Evolutionary conservation across 2,329 filamentous ascomycete genomes (phyloP), one percentile per base, ranked within the genome.

Genomic region (Plectosphaerella cucumerina): DNA sequence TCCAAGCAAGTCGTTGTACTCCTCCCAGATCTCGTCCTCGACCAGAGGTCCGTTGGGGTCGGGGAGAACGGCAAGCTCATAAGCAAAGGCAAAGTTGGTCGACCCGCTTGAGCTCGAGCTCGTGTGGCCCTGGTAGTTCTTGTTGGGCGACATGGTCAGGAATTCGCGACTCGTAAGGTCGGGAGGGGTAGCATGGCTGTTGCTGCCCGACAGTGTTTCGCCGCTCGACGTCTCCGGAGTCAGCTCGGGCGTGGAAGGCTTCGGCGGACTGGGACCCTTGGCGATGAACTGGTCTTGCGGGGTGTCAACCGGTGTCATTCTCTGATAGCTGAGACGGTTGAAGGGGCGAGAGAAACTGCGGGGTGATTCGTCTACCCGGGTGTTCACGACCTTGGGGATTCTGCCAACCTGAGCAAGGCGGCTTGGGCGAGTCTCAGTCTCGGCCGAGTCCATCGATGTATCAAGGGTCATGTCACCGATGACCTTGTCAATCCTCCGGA

Each of bases 1-100:
- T 48, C 89, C 88, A 49, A 97, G 80, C 12, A 97, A 73, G 60
- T 97, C 93, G 58, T 97, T 86, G 63, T 95, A 97, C 68, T 96
- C 93, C 48, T 92, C 86, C 93, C 93, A 97, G 2, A 96, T 80
- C 63, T 97, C 93, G 60, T 97, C 93, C 57, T 95, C 89, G 1
- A 74, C 82, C 4, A 86, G 77, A 0, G 82, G 85, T 4, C 84
- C 82, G 43, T 74, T 75, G 2, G 81, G 75, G 3, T 74, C 71
- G 1, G 87, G 87, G 20, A 88, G 73, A 3, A 90, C 70, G 6
- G 88, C 85, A 15, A 84, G 88, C 4, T 85, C 82, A 6, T 80
- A 79, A 12, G 77, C 76, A 56, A 79, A 84, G 50, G 80, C 83
- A 47, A 77, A 71, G 14, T 78, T 68, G 1, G 81, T 83, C 2